Evolutionary conservation across 305 asterid genomes (phyloP), one percentile per base, ranked within the genome.

Genomic region (Fraxinus dipetala): DNA sequence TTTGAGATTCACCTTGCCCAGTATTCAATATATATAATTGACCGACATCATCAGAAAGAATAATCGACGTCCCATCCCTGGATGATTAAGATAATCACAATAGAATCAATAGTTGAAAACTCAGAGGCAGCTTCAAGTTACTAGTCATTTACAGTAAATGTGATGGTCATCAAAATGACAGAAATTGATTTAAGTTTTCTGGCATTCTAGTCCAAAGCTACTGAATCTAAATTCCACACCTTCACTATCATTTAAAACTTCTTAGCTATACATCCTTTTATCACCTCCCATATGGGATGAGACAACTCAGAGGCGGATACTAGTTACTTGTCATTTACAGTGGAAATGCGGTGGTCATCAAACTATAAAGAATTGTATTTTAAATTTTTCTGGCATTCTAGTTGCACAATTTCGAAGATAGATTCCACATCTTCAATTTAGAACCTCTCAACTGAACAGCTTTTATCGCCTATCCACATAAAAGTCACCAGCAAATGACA

Each of bases 31-130:
- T 93, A 84, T 93, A 94, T 77, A 96, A 84, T 79, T 96, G 99
- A 28, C 99, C 99, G 75, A 93, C 99, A 83, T 96, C 97, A 87
- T 96, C 99, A 75, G 99, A 96, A 77, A 96, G 97, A 84, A 96
- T 90, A 83, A 96, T 96, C 69, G 99, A 96, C 56, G 98, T 94
- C 72, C 99, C 99, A 89, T 95, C 99, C 81, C 99, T 95, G 93
- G 79, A 88, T 83, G 85, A 78, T 69, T 75, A 79, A 79, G 80
- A 88, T 67, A 82, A 78, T 84, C 65, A 74, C 32, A 84, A 76
- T 45, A 14, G 51, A 59, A 80, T 83, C 76, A 88, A 80, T 70
- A 80, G n/a, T 80, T 16, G 73, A 34, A 30, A 80, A 84, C 59
- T 72, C 74, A 76, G 30, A 70, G 43, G 81, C 48, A 61, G 83